These are phyloP conservation scores for Fusarium sp. DNA, from an alignment of 2,329 filamentous ascomycete genomes.

Conservation along the genomic window DNA sequence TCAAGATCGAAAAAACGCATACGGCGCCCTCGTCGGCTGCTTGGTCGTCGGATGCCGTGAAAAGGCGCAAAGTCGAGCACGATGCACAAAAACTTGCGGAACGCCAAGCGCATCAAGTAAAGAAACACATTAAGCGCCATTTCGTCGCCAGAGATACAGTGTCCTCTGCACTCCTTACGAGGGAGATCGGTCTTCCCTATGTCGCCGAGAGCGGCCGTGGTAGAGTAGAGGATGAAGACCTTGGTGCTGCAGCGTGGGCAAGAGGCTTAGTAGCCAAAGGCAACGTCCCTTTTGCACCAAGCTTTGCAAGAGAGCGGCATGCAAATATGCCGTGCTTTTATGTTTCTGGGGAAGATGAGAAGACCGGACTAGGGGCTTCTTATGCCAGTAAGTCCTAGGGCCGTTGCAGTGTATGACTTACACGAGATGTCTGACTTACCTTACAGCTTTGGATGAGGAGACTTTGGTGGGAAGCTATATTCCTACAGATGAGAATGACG, in stretches of 20 bases:
- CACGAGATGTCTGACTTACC: slow-evolving; percentile 8
- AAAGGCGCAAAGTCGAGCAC: slow-evolving; percentile 63
- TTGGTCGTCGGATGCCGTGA: slow-evolving; percentile 70
- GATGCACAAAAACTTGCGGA: slow-evolving; percentile 46
- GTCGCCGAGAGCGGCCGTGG: slow-evolving; percentile 38
- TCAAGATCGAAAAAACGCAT: slow-evolving; percentile 71
- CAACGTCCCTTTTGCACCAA: slow-evolving; percentile 50
- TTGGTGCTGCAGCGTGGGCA: slow-evolving; percentile 53
- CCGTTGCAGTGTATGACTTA: background rate
- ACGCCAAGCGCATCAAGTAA: slow-evolving; percentile 48
- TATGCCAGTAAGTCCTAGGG: slow-evolving; percentile 57
- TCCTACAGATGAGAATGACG: slow-evolving; percentile 56
- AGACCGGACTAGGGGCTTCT: slow-evolving; percentile 55
- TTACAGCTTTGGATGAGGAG: slow-evolving; percentile 50
- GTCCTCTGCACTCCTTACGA: slow-evolving; percentile 40
- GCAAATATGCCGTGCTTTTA: slow-evolving; percentile 56
- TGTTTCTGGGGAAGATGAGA: slow-evolving; percentile 54
- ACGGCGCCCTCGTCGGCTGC: slow-evolving; percentile 61
- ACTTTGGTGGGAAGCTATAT: slow-evolving; percentile 57
- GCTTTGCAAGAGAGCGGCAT: slow-evolving; percentile 42
- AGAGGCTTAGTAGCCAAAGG: slow-evolving; percentile 56
- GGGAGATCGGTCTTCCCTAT: slow-evolving; percentile 43
- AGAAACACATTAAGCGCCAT: slow-evolving; percentile 55
- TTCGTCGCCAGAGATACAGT: slow-evolving; percentile 52
- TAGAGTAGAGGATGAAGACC: slow-evolving; percentile 39